phyloP scores from a whole-genome alignment of 257 asterid species.

The Datura wrightii region DNA sequence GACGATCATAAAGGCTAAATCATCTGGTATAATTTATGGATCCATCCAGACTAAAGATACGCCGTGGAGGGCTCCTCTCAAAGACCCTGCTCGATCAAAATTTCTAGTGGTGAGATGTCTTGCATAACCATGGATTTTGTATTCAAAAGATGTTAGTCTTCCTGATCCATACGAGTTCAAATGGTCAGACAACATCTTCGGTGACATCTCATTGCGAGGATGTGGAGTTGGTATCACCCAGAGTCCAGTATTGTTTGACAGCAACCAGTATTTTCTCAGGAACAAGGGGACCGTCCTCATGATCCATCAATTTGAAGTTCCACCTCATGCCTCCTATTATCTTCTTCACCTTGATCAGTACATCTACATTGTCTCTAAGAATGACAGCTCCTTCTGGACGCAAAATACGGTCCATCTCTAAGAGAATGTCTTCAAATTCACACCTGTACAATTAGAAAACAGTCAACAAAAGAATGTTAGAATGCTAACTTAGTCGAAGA shows the following conservation, averaged over 20 bases:
- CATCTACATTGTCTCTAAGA: conserved; percentile 84
- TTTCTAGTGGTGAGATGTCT: conserved; percentile 35
- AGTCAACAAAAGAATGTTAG: neutral
- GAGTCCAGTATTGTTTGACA: conserved; percentile 91
- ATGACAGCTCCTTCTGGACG: conserved; percentile 98
- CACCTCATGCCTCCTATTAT: conserved; percentile 79
- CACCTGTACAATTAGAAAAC: conserved; percentile 53
- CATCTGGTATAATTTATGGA: conserved; percentile 28
- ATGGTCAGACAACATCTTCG: conserved; percentile 24
- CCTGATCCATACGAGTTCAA: neutral
- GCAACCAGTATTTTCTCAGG: conserved; percentile 83
- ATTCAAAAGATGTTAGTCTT: conserved; percentile 32
- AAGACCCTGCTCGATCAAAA: conserved; percentile 34
- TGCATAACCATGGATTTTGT: conserved; percentile 27
- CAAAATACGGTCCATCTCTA: conserved; percentile 94
- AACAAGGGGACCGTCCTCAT: conserved; percentile 92
- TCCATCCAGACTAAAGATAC: conserved; percentile 32
- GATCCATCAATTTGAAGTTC: conserved; percentile 84
- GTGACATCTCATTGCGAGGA: conserved; percentile 51
- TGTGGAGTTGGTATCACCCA: conserved; percentile 67
- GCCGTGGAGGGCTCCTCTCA: conserved; percentile 23
- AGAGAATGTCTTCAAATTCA: conserved; percentile 78
- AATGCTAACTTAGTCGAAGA: neutral
- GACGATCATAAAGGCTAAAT: neutral
- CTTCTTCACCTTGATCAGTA: conserved; percentile 79